phyloP scores from a whole-genome alignment of 345 rosid species.

The Euphorbia pulcherrima region DNA sequence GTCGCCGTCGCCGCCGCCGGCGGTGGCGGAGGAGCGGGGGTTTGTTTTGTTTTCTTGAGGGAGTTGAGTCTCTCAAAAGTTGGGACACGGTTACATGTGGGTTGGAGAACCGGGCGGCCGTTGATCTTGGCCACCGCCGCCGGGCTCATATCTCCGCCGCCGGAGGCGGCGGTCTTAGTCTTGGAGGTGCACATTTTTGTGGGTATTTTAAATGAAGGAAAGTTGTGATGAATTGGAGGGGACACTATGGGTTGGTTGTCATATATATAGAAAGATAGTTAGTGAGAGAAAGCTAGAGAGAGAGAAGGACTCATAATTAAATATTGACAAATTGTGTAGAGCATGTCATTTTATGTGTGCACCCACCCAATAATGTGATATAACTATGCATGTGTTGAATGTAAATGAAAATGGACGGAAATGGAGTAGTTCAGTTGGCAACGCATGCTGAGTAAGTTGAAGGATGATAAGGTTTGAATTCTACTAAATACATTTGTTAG shows the following conservation, averaged over 20 bases:
- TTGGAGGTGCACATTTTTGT: conserved; percentile 41
- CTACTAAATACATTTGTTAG: too few relatives aligned
- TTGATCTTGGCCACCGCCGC: conserved; percentile 37
- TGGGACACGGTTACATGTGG: conserved; percentile 46
- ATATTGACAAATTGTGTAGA: too few relatives aligned
- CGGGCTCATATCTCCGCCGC: conserved; percentile 21
- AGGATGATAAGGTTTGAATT: too few relatives aligned
- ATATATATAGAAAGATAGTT: neutral
- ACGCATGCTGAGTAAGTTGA: too few relatives aligned
- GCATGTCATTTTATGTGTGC: too few relatives aligned
- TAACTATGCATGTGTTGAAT: too few relatives aligned
- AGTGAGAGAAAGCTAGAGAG: neutral
- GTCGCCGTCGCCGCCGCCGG: conserved; percentile 20
- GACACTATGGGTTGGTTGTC: neutral
- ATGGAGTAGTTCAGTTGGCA: too few relatives aligned
- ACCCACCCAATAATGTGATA: too few relatives aligned
- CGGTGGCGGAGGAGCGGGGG: conserved; percentile 20
- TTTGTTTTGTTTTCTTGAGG: conserved; percentile 20
- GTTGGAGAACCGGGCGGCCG: conserved; percentile 62
- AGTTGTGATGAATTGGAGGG: neutral
- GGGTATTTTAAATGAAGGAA: neutral
- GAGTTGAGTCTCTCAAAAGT: conserved; percentile 31
- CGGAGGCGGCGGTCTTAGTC: conserved; percentile 35
- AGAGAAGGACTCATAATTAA: neutral
- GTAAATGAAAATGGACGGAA: too few relatives aligned